Conservation (phyloP, 768 basidiomycete species). For the Trametes gibbosa region DNA sequence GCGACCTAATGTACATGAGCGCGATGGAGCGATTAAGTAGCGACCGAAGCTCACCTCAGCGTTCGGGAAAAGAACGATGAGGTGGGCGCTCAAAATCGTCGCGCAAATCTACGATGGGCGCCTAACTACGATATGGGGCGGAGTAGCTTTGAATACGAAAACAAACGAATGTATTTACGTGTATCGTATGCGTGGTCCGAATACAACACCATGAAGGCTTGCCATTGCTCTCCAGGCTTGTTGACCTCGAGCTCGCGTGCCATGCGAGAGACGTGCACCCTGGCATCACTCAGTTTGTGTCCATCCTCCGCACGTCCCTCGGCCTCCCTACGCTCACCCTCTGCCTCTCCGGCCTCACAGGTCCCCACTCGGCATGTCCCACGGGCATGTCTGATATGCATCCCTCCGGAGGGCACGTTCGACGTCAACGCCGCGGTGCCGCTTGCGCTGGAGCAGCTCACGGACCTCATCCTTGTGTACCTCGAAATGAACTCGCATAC, state of each 20-base stretch:
- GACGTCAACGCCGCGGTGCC: conserved; percentile 15
- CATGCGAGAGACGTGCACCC: conserved; percentile 65
- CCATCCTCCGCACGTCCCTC: conserved; percentile 53
- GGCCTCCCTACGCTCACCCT: conserved; percentile 52
- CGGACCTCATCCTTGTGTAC: conserved; percentile 33
- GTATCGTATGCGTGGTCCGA: too few species aligned
- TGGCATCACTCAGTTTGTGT: conserved; percentile 47
- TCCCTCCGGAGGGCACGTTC: neutral
- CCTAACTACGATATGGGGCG: too few species aligned
- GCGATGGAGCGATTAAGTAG: too few species aligned
- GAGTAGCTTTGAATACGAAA: too few species aligned
- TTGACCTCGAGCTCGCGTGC: conserved; percentile 57
- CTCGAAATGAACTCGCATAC: conserved; percentile 31
- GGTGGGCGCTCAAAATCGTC: too few species aligned
- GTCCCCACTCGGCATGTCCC: conserved; percentile 38
- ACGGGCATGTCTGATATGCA: neutral
- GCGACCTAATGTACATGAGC: too few species aligned
- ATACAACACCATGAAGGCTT: conserved; percentile 31
- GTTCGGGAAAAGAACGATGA: too few species aligned
- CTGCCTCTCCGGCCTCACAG: conserved; percentile 55
- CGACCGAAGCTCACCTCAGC: too few species aligned
- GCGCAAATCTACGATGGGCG: too few species aligned
- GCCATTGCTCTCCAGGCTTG: conserved; percentile 43
- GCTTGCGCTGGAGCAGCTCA: conserved; percentile 25
- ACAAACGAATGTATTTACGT: too few species aligned